Evolutionary conservation across 352 stramenopile species (phyloP).

Genomic region (Phytophthora brassicae): DNA sequence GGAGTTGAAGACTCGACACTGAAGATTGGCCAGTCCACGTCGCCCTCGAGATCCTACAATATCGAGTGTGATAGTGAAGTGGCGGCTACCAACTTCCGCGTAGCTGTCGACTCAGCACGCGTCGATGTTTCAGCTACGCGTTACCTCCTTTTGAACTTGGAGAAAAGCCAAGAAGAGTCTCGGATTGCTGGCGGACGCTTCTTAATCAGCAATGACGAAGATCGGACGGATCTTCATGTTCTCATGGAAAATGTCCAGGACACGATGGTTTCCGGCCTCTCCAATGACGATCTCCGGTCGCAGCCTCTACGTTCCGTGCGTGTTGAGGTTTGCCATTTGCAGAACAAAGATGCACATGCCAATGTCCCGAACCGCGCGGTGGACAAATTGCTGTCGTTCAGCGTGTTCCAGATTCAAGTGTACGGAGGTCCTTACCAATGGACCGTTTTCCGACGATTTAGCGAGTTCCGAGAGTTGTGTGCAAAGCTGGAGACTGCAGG

Average conservation of each 20-base stretch:
- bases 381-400: conserved; percentile 80
- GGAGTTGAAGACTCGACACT: conserved; percentile 39
- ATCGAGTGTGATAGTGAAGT: conserved; percentile 73
- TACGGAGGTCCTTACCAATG: conserved; percentile 86
- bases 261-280: conserved; percentile 75
- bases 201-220: conserved; percentile 45
- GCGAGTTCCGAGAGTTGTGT: conserved; percentile 73
- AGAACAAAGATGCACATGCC: conserved; percentile 86
- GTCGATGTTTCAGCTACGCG: conserved; percentile 76
- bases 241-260: conserved; percentile 85
- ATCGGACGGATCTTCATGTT: conserved; percentile 71
- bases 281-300: conserved; percentile 62
- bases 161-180: conserved; percentile 79
- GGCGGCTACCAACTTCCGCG: conserved; percentile 66
- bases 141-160: conserved; percentile 80
- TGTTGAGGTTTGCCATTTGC: conserved; percentile 82
- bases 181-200: conserved; percentile 31
- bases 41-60: conserved; percentile 53
- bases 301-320: conserved; percentile 80
- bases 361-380: conserved; percentile 71
- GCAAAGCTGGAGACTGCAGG: conserved; percentile 47
- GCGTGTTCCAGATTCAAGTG: conserved; percentile 82
- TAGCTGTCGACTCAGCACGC: conserved; percentile 75
- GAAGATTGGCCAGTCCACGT: conserved; percentile 53
- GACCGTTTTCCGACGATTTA: conserved; percentile 85